These are phyloP conservation scores for Globisporangium rhizosaccharum DNA, from an alignment of 352 stramenopile species.

Conservation along the genomic window DNA sequence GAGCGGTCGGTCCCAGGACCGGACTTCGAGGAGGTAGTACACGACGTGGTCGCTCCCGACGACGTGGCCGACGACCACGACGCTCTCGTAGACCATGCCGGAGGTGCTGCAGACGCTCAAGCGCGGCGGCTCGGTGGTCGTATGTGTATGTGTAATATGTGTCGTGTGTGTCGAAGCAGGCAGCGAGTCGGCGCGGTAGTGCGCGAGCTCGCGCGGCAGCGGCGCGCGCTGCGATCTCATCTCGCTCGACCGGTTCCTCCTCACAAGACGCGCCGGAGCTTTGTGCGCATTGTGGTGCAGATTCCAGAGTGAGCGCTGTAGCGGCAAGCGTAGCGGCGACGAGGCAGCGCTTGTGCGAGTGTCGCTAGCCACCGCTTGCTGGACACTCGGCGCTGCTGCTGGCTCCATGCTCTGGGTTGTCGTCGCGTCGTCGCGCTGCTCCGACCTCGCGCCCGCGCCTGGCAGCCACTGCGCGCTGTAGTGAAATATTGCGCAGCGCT, in stretches of 20 bases:
- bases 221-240: slow-evolving; percentile 7
- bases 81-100: slow-evolving; percentile 63
- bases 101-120: slow-evolving; percentile 65
- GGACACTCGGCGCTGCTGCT: too few species aligned
- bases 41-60: slow-evolving; percentile 58
- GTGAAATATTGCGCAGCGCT: too few species aligned
- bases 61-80: slow-evolving; percentile 63
- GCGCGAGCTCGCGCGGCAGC: slow-evolving; percentile 19
- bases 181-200: slow-evolving; percentile 32
- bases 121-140: slow-evolving; percentile 16
- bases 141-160: background rate
- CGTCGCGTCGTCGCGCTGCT: too few species aligned
- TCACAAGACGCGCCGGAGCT: slow-evolving; percentile 10
- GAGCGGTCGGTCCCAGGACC: slow-evolving; percentile 61
- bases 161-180: slow-evolving; percentile 3
- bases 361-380: too few species aligned
- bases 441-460: too few species aligned
- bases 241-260: slow-evolving; percentile 13
- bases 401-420: too few species aligned
- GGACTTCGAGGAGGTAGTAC: slow-evolving; percentile 75
- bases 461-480: too few species aligned
- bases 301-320: slow-evolving; percentile 2
- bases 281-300: slow-evolving; percentile 9
- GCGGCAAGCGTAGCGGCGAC: background rate
- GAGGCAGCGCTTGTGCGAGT: background rate